Evolutionary conservation across 2,329 filamentous ascomycete genomes (phyloP), one percentile per base, ranked within the genome.

Genomic region (Arthrobotrys conoides): DNA sequence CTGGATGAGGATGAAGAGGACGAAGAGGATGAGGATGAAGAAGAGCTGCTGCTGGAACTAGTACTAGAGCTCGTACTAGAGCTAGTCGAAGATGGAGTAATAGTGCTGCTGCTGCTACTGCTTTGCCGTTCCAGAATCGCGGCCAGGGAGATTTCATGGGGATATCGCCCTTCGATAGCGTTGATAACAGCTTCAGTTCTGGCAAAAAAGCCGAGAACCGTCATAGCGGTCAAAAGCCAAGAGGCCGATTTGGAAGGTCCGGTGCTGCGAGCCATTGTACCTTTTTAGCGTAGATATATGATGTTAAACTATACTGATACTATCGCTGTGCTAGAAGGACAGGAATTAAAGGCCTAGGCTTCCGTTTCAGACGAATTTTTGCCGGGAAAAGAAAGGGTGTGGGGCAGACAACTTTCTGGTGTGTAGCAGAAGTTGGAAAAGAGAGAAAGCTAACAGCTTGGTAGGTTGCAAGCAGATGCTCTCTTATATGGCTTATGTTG

Each of bases 201-300:
- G 12, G 59, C 20, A 33, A 67, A 36, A 30, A 46, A 51, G 1
- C 53, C 66, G 5, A 76, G n/a, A 8, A 67, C n/a, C 10, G 59
- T 55, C 22, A 61, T 10, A 38, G 41, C 18, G 10, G 67, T 55
- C 36, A 77, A 51, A 41, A 77, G 48, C 73, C 59, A 77, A 16
- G 67, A 61, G 18, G 67, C 67, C 10, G 33, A 36, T 33, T 71
- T 77, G 4, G 61, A 61, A 8, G 18, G 22, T 53, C 36, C 27
- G 14, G 6, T 48, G 16, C n/a, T 38, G 36, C 59, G 51, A 44
- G 30, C 22, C 72, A 76, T 76, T 44, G 41, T 70, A 59, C 22
- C 38, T 61, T 14, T n/a, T 16, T 27, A 27, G 22, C 57, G 27
- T 27, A 41, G 27, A 18, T 12, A 48, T n/a, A n/a, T n/a, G n/a